These are phyloP conservation scores for Chaetomiaceae sp. DNA, from an alignment of 2,329 filamentous ascomycete genomes.

Conservation along the genomic window DNA sequence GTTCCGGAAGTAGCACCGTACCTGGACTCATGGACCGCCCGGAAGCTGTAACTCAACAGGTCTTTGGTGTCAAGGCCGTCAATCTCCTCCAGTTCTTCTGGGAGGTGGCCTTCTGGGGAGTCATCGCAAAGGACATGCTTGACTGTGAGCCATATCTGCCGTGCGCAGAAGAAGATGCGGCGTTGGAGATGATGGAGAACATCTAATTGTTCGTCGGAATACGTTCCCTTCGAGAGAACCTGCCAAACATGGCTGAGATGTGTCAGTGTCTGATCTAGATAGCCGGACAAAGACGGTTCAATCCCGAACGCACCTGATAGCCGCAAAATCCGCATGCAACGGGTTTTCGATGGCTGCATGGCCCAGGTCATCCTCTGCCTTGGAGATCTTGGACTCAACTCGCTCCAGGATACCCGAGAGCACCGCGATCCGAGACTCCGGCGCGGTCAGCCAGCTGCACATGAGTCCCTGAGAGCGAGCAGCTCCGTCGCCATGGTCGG, in stretches of 20 bases:
- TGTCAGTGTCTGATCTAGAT: conserved; percentile 3
- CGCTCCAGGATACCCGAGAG: conserved; percentile 54
- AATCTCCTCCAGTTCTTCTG: conserved; percentile 68
- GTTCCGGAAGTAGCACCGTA: conserved; percentile 31
- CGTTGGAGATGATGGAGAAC: conserved; percentile 42
- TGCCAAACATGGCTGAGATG: conserved; percentile 48
- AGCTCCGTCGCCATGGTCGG: conserved; percentile 88
- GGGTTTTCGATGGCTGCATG: conserved; percentile 62
- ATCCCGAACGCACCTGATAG: conserved; percentile 49
- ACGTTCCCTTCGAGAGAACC: conserved; percentile 41
- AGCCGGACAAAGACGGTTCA: neutral
- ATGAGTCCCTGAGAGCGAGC: conserved; percentile 71
- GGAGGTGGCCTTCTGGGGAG: conserved; percentile 84
- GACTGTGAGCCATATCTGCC: conserved; percentile 72
- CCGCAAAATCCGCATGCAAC: conserved; percentile 66
- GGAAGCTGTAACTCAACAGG: conserved; percentile 89
- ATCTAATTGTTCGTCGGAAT: conserved; percentile 35
- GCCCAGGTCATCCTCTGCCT: conserved; percentile 62
- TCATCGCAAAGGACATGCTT: conserved; percentile 81
- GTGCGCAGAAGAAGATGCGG: conserved; percentile 57
- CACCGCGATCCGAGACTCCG: conserved; percentile 44
- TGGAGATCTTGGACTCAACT: conserved; percentile 59
- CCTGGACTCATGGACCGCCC: conserved; percentile 92
- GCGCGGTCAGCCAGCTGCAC: conserved; percentile 50
- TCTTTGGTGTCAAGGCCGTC: conserved; percentile 79